phyloP scores from a whole-genome alignment of 202 grass and related monocot genomes.

The Zoysia matrella region DNA sequence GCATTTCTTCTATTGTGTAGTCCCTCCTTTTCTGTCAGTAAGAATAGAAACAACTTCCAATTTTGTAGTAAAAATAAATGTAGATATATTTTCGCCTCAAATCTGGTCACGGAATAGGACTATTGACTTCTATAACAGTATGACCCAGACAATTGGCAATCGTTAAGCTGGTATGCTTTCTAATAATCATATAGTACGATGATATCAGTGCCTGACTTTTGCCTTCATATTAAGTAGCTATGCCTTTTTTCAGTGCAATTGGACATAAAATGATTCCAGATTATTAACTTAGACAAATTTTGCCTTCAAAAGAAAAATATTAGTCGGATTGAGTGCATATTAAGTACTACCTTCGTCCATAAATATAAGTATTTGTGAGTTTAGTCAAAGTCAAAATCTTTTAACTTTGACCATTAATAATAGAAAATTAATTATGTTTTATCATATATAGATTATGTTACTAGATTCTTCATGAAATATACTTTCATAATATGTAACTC shows the following conservation, averaged over 20 bases:
- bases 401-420: no score
- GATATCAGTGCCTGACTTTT: no score
- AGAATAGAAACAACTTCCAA: conserved; percentile 12
- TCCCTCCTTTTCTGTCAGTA: neutral
- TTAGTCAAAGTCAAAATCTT: no score
- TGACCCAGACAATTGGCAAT: neutral
- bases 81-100: conserved; percentile 23
- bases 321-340: conserved; percentile 8
- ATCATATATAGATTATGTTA: no score
- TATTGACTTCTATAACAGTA: neutral
- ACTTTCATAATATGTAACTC: no score
- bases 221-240: no score
- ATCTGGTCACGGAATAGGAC: conserved; percentile 21
- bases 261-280: conserved; percentile 1
- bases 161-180: conserved; percentile 10
- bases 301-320: neutral
- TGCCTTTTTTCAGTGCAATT: neutral
- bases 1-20: conserved; percentile 18
- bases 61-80: conserved; percentile 26
- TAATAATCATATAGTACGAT: conserved; percentile 12
- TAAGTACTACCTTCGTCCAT: neutral
- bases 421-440: no score
- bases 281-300: neutral
- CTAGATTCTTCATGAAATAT: no score
- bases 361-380: no score